These are phyloP conservation scores for Aspergillus novofumigatus DNA, from an alignment of 2,329 filamentous ascomycete species.

Conservation along the genomic window DNA sequence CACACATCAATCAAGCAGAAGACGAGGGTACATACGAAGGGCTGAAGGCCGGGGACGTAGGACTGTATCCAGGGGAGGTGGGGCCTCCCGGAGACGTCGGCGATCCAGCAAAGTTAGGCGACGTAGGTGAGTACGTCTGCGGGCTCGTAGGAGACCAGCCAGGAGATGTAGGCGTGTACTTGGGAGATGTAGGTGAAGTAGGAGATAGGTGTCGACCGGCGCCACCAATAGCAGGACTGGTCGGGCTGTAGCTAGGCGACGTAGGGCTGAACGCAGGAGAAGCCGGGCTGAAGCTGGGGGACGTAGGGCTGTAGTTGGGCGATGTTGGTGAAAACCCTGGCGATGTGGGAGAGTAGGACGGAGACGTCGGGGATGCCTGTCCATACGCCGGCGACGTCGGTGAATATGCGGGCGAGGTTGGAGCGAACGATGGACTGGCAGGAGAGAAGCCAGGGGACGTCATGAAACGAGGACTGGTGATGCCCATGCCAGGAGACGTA, in stretches of 20 bases:
- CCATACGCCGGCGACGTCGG: slow-evolving; percentile 69
- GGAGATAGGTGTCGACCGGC: slow-evolving; percentile 39
- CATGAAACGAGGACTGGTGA: slow-evolving; percentile 54
- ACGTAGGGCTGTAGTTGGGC: slow-evolving; percentile 58
- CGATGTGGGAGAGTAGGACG: slow-evolving; percentile 51
- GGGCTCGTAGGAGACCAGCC: slow-evolving; percentile 47
- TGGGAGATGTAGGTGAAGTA: slow-evolving; percentile 48
- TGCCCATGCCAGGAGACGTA: slow-evolving; percentile 63
- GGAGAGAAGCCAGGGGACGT: slow-evolving; percentile 53
- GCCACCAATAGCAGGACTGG: slow-evolving; percentile 46
- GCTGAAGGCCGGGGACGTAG: slow-evolving; percentile 42
- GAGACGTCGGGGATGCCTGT: slow-evolving; percentile 63
- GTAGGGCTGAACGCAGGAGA: slow-evolving; percentile 53
- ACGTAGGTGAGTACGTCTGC: slow-evolving; percentile 48
- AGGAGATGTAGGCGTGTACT: slow-evolving; percentile 55
- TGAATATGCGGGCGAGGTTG: slow-evolving; percentile 63
- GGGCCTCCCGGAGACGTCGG: slow-evolving; percentile 40
- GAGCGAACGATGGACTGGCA: slow-evolving; percentile 50
- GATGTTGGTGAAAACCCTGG: slow-evolving; percentile 56
- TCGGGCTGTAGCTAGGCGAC: slow-evolving; percentile 56
- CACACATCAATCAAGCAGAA: background rate
- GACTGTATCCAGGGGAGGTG: slow-evolving; percentile 42
- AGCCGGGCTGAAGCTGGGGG: slow-evolving; percentile 52
- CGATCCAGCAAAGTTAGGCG: slow-evolving; percentile 45
- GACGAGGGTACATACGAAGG: slow-evolving; percentile 34